These are phyloP conservation scores for Chamaecyparis obtusa DNA, from an alignment of 75 land plant genomes.

Conservation along the genomic window DNA sequence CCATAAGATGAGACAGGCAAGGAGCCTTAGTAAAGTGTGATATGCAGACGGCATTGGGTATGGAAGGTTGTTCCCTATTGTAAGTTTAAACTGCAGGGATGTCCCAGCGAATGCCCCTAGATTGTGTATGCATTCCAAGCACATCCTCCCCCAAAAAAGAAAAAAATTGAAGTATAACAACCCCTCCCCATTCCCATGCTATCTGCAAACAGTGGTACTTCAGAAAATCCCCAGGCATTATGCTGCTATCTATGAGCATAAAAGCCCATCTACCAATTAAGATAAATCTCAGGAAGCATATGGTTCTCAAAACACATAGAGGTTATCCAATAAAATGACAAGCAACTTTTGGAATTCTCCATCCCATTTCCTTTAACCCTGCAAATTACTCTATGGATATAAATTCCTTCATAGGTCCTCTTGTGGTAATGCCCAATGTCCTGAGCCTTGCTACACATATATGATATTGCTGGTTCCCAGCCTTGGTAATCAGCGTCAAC, in stretches of 20 bases:
- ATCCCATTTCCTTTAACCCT: background rate
- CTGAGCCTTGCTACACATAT: background rate
- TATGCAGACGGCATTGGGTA: no score
- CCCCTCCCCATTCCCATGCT: no score
- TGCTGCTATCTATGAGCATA: background rate
- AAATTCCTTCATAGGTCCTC: background rate
- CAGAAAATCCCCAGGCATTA: no score
- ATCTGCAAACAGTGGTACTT: no score
- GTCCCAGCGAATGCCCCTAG: no score
- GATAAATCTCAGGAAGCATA: background rate
- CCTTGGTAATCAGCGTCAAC: background rate
- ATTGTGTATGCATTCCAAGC: no score
- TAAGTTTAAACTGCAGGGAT: no score
- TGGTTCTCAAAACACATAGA: background rate
- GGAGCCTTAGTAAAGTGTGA: no score
- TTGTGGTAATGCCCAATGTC: background rate
- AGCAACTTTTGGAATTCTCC: background rate
- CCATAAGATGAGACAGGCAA: slow-evolving; percentile 42
- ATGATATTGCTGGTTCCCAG: background rate
- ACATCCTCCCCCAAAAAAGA: no score
- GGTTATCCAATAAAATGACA: background rate
- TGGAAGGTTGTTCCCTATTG: no score
- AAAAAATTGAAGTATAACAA: no score
- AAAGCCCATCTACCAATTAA: background rate
- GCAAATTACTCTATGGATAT: background rate